A percentile compares a stretch with the other conserved stretches of the same genome.
Conservation (phyloP, 1,139 yeast species). For the Nadsonia commutata region DNA sequence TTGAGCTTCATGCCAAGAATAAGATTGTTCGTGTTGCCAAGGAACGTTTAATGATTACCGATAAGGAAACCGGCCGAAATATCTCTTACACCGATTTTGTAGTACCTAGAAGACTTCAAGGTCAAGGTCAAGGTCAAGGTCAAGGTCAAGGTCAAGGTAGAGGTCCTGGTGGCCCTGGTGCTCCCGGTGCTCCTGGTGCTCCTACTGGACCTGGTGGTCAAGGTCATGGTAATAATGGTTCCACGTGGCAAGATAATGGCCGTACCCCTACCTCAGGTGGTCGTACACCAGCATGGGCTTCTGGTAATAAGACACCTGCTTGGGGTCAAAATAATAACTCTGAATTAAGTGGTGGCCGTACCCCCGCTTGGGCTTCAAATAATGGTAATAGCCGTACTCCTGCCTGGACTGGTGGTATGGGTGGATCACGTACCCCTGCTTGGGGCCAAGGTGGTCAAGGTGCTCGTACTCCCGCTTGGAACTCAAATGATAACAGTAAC, state of each 20-base stretch:
- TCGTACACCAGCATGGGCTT: conserved; percentile 27
- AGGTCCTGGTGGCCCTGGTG: conserved; percentile 11
- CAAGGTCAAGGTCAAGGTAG: conserved; percentile 14
- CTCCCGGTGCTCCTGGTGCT: conserved; percentile 11
- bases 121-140: conserved; percentile 9
- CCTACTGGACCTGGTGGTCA: conserved; percentile 19
- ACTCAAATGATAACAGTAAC: conserved; percentile 20
- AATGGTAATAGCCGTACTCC: conserved; percentile 23
- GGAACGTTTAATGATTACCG: conserved; percentile 55
- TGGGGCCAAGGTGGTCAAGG: conserved; percentile 26
- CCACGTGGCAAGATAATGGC: conserved; percentile 17
- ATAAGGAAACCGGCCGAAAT: conserved; percentile 45
- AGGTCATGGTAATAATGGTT: too few relatives aligned
- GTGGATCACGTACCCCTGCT: conserved; percentile 25
- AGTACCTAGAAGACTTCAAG: conserved; percentile 30
- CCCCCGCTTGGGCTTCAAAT: conserved; percentile 11
- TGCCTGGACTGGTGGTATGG: conserved; percentile 30
- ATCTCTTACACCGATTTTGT: conserved; percentile 73
- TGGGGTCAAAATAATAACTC: conserved; percentile 31
- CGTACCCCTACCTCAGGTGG: conserved; percentile 24
- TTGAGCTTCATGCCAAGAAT: conserved; percentile 84
- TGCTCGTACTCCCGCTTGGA: conserved; percentile 31
- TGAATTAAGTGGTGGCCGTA: conserved; percentile 31
- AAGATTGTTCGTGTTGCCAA: conserved; percentile 80
- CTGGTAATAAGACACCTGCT: conserved; percentile 42